Evolutionary conservation across 345 rosid genomes (phyloP), one percentile per base, ranked within the genome.

Genomic region (Raphanus raphanistrum): DNA sequence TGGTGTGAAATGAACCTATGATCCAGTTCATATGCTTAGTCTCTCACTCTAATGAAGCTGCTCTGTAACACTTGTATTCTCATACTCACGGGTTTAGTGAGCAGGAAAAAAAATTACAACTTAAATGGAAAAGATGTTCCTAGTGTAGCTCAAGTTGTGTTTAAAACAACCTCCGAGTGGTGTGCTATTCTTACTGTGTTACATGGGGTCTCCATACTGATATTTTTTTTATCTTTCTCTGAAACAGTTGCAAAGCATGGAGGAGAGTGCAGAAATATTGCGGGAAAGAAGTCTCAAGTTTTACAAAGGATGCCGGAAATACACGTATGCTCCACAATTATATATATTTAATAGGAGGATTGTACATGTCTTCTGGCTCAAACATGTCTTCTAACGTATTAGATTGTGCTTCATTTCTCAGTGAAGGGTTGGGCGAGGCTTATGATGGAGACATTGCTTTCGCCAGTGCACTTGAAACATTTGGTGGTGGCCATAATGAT

Each of bases 401-500:
- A 21, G 25, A 29, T 17, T 67, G 26, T 79, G 38, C 59, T 9
- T 64, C 9, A 25, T 28, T 71, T 81, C 26, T 81, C 85, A 96
- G 99, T 82, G 99, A 96, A 85, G 99, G 98, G 68, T 89, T 93
- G 57, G 98, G 98, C 36, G 98, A 94, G 85, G 98, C 91, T 68
- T 94, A 94, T 81, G 98, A 94, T 80, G 97, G 88, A 75, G 98
- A 94, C 80, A 88, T 94, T 80, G 94, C 98, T 80, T 94, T 94
- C 80, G 98, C 98, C 48, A 89, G 97, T 88, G 95, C 98, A 62
- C 85, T 94, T 71, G 98, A 94, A 88, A 81, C 89, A 68, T 96
- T 96, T 86, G 98, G 99, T 62, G 98, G 98, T 79, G 99, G 98
- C 66, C 99, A 96, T 77, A 96, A 93, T 81, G 99, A 96, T 84